Evolutionary conservation across 495 filamentous ascomycete genomes (phyloP), one percentile per base, ranked within the genome.

Genomic region (Zalerion maritima): DNA sequence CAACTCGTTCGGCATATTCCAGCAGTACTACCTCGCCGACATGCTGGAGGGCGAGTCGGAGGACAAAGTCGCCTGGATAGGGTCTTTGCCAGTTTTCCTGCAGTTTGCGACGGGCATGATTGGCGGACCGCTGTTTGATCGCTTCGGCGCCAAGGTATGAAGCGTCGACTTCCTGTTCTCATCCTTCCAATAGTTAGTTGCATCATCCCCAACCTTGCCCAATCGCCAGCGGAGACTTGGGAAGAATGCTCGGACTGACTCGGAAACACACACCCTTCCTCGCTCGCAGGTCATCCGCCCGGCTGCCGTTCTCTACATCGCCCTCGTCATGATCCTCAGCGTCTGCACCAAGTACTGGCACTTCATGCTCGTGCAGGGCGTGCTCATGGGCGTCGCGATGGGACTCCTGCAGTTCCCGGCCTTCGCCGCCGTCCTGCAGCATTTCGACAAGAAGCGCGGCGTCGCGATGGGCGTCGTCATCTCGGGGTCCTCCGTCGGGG

Each of bases 1-100:
- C 24, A 77, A 77, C 49, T 58, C 70, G 0, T 75, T 78, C 29
- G 75, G 74, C 6, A 44, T 70, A 9, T 80, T 78, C 36, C 50
- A 73, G 36, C 53, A 65, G 11, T 75, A 77, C 52, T 80, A 77
- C 44, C 29, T 54, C n/a, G 37, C 39, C 2, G 42, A 62, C 23
- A 59, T 67, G 24, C 59, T 81, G 2, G 34, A 43, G 2, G 37
- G 51, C 10, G 36, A 64, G 10, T 48, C 60, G 0, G 41, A 60
- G 16, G 70, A 66, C 21, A 47, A 61, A 3, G 57, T 78, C 14
- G 58, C 70, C 25, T 78, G 73, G 74, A 60, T 80, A 9, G 71
- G 70, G 2, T 69, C 71, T 1, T 34, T 73, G 0, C 39, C 49
- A 6, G 32, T 46, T 2, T 73, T 69, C 36, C 32, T 66, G 17